These are phyloP conservation scores for Hura crepitans DNA, from an alignment of 441 rosid species.

Conservation along the genomic window DNA sequence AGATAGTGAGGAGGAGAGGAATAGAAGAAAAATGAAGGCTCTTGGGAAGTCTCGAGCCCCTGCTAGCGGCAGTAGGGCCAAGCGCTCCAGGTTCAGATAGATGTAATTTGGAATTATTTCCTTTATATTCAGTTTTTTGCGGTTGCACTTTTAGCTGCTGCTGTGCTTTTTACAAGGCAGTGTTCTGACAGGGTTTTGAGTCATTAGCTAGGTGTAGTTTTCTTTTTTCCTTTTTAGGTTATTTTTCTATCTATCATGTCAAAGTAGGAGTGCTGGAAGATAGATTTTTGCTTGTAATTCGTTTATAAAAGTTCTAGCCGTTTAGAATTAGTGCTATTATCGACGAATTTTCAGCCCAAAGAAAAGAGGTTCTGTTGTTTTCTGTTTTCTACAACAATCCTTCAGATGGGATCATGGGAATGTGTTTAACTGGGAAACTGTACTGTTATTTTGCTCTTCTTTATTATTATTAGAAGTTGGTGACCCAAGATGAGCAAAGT, in stretches of 20 bases:
- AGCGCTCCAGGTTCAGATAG: conserved; percentile 25
- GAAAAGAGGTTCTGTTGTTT: no score
- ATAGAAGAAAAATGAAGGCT: conserved; percentile 75
- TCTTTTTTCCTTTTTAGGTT: no score
- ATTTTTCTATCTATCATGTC: not conserved
- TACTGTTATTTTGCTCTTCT: no score
- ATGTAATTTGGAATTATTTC: not conserved
- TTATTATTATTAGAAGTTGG: no score
- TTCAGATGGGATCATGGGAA: no score
- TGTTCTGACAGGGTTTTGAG: conserved; percentile 12
- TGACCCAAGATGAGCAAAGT: no score
- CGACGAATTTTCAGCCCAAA: not conserved
- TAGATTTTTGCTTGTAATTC: conserved; percentile 9
- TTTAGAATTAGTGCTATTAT: not conserved
- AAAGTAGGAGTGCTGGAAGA: conserved; percentile 7
- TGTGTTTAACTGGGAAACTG: no score
- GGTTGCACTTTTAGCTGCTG: not conserved
- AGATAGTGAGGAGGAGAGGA: conserved; percentile 87
- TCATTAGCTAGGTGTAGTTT: conserved; percentile 6
- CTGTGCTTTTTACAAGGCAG: conserved; percentile 16
- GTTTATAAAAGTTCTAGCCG: not conserved
- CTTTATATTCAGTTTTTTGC: not conserved
- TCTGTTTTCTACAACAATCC: no score
- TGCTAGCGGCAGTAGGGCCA: conserved; percentile 20
- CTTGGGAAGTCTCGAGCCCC: conserved; percentile 54